A percentile compares a stretch with the other conserved stretches of the same genome.
These are phyloP conservation scores for Hypoxylon sp. DNA, from an alignment of 2,329 filamentous ascomycete species.

Conservation along the genomic window DNA sequence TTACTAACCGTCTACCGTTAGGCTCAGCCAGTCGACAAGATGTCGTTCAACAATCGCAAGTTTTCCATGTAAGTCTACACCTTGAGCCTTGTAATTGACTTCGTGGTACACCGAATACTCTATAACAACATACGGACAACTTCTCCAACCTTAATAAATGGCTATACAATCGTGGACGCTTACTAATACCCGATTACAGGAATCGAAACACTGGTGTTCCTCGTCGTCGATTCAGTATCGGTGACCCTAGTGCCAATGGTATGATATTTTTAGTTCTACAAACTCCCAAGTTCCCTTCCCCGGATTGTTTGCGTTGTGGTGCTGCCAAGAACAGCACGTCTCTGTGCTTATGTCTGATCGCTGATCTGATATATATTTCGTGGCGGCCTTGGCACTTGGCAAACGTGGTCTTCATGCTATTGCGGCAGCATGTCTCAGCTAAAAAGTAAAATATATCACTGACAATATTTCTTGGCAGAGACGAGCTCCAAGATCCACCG, in stretches of 20 bases:
- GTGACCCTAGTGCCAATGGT: constrained; percentile 70
- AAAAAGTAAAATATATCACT: constrained; percentile 33
- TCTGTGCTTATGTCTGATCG: constrained; percentile 18
- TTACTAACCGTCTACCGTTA: constrained; percentile 20
- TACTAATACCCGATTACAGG: constrained; percentile 45
- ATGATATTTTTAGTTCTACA: constrained; percentile 47
- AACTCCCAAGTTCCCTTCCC: constrained; percentile 15
- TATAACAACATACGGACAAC: constrained; percentile 3
- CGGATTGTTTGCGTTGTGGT: constrained; percentile 32
- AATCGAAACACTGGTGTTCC: constrained; percentile 75
- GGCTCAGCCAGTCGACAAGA: constrained; percentile 51
- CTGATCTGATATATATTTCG: constrained; percentile 34
- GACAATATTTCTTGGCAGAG: constrained; percentile 66
- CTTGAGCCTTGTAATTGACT: constrained; percentile 7
- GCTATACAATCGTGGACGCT: constrained; percentile 7
- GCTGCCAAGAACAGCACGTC: constrained; percentile 45
- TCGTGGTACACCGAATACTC: neutral
- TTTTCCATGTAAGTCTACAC: constrained; percentile 66
- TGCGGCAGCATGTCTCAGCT: constrained; percentile 37
- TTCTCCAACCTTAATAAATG: constrained; percentile 5
- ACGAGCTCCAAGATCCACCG: constrained; percentile 85
- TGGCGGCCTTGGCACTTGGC: constrained; percentile 51
- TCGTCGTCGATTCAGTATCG: constrained; percentile 71
- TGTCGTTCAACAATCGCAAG: constrained; percentile 68
- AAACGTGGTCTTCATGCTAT: constrained; percentile 36